Percentiles rank a stretch among this genome's conserved stretches.
Conservation (phyloP, 225 moss, liverwort and hornwort genomes). For the Marchantia polymorpha region DNA sequence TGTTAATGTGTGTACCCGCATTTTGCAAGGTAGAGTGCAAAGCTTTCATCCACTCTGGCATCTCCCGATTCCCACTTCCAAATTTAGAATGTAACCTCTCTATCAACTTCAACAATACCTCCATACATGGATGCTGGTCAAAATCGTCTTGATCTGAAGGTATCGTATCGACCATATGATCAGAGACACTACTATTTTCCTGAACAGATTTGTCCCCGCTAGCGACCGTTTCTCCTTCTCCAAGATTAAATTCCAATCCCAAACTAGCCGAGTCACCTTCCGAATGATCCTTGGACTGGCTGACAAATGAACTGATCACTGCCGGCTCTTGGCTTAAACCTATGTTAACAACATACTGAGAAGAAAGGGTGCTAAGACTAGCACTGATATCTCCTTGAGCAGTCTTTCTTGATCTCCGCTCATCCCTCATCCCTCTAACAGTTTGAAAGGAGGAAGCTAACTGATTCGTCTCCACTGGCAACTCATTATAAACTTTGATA, state of each 20-base stretch:
- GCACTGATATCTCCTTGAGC: conserved; percentile 18
- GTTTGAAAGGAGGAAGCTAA: conserved; percentile 44
- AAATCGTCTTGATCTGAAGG: conserved; percentile 83
- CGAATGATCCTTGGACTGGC: conserved; percentile 20
- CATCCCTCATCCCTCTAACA: conserved; percentile 59
- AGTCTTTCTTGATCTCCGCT: conserved; percentile 46
- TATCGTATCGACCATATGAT: conserved; percentile 44
- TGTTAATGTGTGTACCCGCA: conserved; percentile 74
- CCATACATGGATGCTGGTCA: conserved; percentile 90
- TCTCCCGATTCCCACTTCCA: conserved; percentile 48
- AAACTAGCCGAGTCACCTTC: conserved; percentile 42
- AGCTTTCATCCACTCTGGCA: conserved; percentile 93
- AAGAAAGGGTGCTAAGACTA: conserved; percentile 64
- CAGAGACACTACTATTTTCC: conserved; percentile 33
- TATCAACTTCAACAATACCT: conserved; percentile 61
- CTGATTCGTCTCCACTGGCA: conserved; percentile 75
- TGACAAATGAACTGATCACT: conserved; percentile 70
- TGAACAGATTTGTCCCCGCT: conserved; percentile 12
- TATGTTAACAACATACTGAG: conserved; percentile 70
- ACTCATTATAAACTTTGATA: conserved; percentile 63
- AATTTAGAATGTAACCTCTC: conserved; percentile 60
- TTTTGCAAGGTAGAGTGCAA: conserved; percentile 63
- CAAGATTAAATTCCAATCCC: conserved; percentile 40
- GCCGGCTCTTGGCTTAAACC: conserved; percentile 91
- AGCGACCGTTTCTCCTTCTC: conserved; percentile 39